phyloP scores from a whole-genome alignment of 1,284 basidiomycete species.

The Phellopilus nigrolimitatus region DNA sequence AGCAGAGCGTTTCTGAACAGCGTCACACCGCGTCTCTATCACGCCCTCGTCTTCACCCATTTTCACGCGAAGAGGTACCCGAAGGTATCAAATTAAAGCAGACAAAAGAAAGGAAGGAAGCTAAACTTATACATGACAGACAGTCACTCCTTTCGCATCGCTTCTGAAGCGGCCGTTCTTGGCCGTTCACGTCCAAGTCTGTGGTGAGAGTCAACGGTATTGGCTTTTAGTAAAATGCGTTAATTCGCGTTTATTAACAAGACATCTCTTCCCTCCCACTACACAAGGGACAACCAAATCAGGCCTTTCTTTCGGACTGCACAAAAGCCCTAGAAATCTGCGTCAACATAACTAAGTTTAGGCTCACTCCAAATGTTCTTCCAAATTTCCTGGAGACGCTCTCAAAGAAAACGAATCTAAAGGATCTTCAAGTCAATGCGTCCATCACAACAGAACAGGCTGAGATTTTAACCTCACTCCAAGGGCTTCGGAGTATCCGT shows the following conservation, averaged over 20 bases:
- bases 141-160: slow-evolving; percentile 55
- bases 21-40: slow-evolving; percentile 57
- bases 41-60: slow-evolving; percentile 46
- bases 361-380: slow-evolving; percentile 44
- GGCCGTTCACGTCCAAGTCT: slow-evolving; percentile 51
- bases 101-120: background rate
- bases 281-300: slow-evolving; percentile 29
- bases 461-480: slow-evolving; percentile 38
- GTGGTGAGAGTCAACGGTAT: slow-evolving; percentile 41
- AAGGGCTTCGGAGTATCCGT: slow-evolving; percentile 40
- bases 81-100: slow-evolving; percentile 30
- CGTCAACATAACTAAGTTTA: slow-evolving; percentile 50
- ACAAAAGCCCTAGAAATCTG: slow-evolving; percentile 42
- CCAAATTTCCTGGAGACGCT: slow-evolving; percentile 46
- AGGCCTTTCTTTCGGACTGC: slow-evolving; percentile 50
- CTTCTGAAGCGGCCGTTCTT: slow-evolving; percentile 47
- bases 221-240: slow-evolving; percentile 1
- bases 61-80: slow-evolving; percentile 54
- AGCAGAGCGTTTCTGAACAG: slow-evolving; percentile 57
- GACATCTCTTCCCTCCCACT: slow-evolving; percentile 49
- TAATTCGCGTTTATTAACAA: slow-evolving; percentile 26
- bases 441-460: slow-evolving; percentile 46
- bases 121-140: slow-evolving; percentile 27
- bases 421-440: slow-evolving; percentile 44
- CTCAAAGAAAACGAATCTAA: slow-evolving; percentile 39